Conservation (phyloP, 2,329 filamentous ascomycete genomes). For the Sphaerostilbella broomeana region DNA sequence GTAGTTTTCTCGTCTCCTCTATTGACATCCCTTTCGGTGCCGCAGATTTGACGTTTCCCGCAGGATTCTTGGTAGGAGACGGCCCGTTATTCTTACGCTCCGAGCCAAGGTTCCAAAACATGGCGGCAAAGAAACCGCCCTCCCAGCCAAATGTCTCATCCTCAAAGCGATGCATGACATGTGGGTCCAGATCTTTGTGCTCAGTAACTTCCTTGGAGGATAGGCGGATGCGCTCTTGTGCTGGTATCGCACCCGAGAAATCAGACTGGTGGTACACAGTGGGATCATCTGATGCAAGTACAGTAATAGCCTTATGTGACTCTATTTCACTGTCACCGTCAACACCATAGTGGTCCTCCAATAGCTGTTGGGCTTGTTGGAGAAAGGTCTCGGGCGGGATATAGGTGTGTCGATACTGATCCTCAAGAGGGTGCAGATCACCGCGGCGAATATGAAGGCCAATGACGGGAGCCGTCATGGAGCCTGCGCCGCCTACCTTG, state of each 20-base stretch:
- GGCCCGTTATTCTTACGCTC: slow-evolving; percentile 35
- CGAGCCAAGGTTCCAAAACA: slow-evolving; percentile 72
- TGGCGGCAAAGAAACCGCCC: slow-evolving; percentile 73
- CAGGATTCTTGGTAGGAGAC: no score
- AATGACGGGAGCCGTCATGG: slow-evolving; percentile 40
- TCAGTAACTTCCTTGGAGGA: slow-evolving; percentile 53
- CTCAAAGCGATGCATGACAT: slow-evolving; percentile 57
- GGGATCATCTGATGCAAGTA: slow-evolving; percentile 78
- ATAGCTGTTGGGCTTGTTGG: slow-evolving; percentile 49
- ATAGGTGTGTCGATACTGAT: slow-evolving; percentile 70
- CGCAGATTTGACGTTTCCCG: slow-evolving; percentile 20
- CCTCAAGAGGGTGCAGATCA: slow-evolving; percentile 70
- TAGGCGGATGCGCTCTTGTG: slow-evolving; percentile 71
- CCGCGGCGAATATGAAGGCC: slow-evolving; percentile 76
- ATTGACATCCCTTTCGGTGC: slow-evolving; percentile 24
- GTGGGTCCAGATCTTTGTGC: slow-evolving; percentile 35
- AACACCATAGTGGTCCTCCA: slow-evolving; percentile 43
- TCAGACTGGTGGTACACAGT: slow-evolving; percentile 63
- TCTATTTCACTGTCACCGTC: slow-evolving; percentile 30
- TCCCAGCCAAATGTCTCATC: slow-evolving; percentile 81
- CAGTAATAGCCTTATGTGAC: slow-evolving; percentile 39
- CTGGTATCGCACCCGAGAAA: slow-evolving; percentile 50
- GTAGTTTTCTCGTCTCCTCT: slow-evolving; percentile 55
- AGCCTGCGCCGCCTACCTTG: slow-evolving; percentile 31
- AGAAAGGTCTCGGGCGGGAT: slow-evolving; percentile 66